Conservation (phyloP, 495 filamentous ascomycete species). For the Aspergillus sparsus region DNA sequence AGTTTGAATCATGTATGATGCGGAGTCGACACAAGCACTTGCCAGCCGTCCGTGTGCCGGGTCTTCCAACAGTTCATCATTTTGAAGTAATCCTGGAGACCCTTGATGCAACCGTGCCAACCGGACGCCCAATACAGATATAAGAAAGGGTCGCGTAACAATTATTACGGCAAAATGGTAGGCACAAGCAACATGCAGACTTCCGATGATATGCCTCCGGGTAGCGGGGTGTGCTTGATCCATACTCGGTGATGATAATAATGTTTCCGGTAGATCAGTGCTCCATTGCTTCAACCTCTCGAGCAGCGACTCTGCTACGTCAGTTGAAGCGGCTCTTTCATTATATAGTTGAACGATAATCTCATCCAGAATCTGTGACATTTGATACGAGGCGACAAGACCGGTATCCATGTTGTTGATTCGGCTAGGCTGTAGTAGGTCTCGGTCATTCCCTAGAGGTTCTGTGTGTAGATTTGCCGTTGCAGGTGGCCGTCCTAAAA, state of each 20-base stretch:
- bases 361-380: slow-evolving; percentile 40
- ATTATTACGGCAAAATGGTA: slow-evolving; percentile 49
- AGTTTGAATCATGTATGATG: slow-evolving; percentile 45
- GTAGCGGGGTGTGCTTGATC: slow-evolving; percentile 20
- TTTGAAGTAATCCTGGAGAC: slow-evolving; percentile 14
- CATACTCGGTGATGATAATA: slow-evolving; percentile 28
- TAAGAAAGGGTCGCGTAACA: slow-evolving; percentile 44
- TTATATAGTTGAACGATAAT: slow-evolving; percentile 37
- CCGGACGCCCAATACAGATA: slow-evolving; percentile 38
- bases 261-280: slow-evolving; percentile 30
- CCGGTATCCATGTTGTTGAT: slow-evolving; percentile 17
- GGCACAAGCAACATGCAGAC: slow-evolving; percentile 43
- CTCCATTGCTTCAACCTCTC: slow-evolving; percentile 41
- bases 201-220: slow-evolving; percentile 38
- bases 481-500: slow-evolving; percentile 42
- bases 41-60: slow-evolving; percentile 38
- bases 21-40: slow-evolving; percentile 42
- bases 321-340: slow-evolving; percentile 34
- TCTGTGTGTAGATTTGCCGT: slow-evolving; percentile 34
- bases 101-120: slow-evolving; percentile 37
- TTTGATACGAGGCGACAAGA: slow-evolving; percentile 38
- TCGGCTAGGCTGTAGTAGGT: slow-evolving; percentile 1
- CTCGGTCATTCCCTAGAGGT: slow-evolving; percentile 11
- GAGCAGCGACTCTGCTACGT: slow-evolving; percentile 38
- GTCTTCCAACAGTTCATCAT: slow-evolving; percentile 29